phyloP scores from a whole-genome alignment of 2,329 filamentous ascomycete genomes.

The Fusarium xylarioides region DNA sequence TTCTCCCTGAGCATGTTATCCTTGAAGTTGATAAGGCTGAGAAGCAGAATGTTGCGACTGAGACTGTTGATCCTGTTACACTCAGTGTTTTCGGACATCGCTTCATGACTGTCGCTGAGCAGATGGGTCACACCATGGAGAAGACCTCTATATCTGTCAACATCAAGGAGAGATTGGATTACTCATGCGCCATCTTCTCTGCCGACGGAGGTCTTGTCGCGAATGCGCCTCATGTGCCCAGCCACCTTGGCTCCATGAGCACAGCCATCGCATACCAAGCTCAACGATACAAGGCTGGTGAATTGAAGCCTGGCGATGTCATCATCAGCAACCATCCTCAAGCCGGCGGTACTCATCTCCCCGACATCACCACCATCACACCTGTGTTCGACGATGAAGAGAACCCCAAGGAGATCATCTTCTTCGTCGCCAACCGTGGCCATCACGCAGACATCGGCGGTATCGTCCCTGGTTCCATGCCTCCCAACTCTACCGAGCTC shows the following conservation, averaged over 20 bases:
- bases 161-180: conserved; percentile 81
- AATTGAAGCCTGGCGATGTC: conserved; percentile 34
- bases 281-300: conserved; percentile 27
- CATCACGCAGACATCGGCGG: conserved; percentile 57
- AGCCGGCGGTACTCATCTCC: conserved; percentile 39
- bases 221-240: conserved; percentile 33
- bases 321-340: conserved; percentile 42
- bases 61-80: conserved; percentile 74
- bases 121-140: conserved; percentile 80
- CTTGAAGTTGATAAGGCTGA: conserved; percentile 44
- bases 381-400: conserved; percentile 45
- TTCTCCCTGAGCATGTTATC: conserved; percentile 48
- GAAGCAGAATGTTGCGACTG: conserved; percentile 14
- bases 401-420: conserved; percentile 43
- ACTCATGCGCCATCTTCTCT: conserved; percentile 81
- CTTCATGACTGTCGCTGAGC: conserved; percentile 84
- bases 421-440: conserved; percentile 46
- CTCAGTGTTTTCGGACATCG: conserved; percentile 79
- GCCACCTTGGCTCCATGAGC: conserved; percentile 36
- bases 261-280: conserved; percentile 37
- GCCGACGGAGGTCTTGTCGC: conserved; percentile 56
- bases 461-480: conserved; percentile 79
- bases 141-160: conserved; percentile 81
- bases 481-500: conserved; percentile 69
- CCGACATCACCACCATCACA: conserved; percentile 42